Conservation (phyloP, 176 grass and related monocot genomes). For the Tuctoria greenei region DNA sequence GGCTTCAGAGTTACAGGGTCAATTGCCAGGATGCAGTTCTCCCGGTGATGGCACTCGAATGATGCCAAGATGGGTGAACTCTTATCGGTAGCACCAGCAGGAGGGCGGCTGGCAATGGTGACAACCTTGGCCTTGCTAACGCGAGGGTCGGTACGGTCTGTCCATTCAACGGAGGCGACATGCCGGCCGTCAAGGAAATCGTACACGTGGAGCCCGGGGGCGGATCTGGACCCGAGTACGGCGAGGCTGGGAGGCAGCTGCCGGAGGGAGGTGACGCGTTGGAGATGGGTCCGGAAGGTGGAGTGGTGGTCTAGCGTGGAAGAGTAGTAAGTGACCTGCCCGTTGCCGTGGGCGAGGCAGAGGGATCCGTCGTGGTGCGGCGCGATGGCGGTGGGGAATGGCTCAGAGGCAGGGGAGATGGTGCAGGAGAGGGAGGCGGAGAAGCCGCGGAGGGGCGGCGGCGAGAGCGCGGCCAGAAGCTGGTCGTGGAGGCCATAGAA, state of each 20-base stretch:
- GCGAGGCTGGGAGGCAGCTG: constrained; percentile 47
- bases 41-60: constrained; percentile 72
- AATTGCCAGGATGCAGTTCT: constrained; percentile 79
- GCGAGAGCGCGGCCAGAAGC: constrained; percentile 55
- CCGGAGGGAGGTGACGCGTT: constrained; percentile 59
- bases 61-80: constrained; percentile 59
- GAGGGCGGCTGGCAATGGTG: constrained; percentile 54
- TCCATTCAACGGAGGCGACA: constrained; percentile 63
- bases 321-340: constrained; percentile 62
- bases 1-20: constrained; percentile 67
- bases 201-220: constrained; percentile 74
- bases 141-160: constrained; percentile 61
- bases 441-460: constrained; percentile 77
- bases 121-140: constrained; percentile 65
- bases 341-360: constrained; percentile 67
- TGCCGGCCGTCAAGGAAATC: constrained; percentile 54
- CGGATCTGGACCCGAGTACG: constrained; percentile 46
- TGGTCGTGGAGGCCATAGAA: constrained; percentile 61
- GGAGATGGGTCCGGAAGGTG: constrained; percentile 73
- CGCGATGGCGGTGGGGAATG: constrained; percentile 62
- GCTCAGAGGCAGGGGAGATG: constrained; percentile 63
- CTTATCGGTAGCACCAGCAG: constrained; percentile 19
- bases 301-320: constrained; percentile 47
- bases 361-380: constrained; percentile 65
- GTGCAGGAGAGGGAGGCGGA: constrained; percentile 54